These are phyloP conservation scores for Mycena sanguinolenta DNA, from an alignment of 768 basidiomycete genomes.

Conservation along the genomic window DNA sequence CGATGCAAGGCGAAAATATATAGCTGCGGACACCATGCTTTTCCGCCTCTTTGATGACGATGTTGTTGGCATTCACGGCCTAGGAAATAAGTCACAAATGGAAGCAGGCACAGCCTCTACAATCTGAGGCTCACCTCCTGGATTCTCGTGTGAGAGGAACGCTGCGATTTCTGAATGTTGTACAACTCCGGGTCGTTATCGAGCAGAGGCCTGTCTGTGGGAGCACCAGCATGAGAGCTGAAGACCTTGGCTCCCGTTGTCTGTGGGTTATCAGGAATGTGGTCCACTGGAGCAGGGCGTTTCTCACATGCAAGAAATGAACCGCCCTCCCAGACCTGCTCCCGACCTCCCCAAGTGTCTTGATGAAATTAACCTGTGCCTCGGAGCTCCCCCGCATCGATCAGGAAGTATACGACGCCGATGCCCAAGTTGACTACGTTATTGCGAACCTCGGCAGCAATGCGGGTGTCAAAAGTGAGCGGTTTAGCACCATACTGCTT, in stretches of 20 bases:
- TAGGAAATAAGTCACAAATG: background rate
- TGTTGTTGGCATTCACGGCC: background rate
- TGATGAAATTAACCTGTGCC: background rate
- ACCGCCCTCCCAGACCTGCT: background rate
- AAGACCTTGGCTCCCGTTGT: background rate
- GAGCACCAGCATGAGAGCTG: background rate
- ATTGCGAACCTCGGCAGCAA: background rate
- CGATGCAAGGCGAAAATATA: conserved; percentile 1
- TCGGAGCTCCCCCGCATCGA: background rate
- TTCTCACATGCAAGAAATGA: conserved; percentile 2
- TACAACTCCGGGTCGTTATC: conserved; percentile 4
- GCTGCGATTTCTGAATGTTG: background rate
- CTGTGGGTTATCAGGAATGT: background rate
- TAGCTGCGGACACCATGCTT: conserved; percentile 3
- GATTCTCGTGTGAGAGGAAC: background rate
- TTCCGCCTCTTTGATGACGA: background rate
- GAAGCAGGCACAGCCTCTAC: background rate
- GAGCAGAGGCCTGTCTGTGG: conserved; percentile 4
- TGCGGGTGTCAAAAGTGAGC: background rate
- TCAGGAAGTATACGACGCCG: conserved; percentile 1
- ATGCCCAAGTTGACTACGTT: background rate
- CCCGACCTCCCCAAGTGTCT: background rate
- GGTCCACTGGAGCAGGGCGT: background rate
- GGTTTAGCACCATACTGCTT: conserved; percentile 3
- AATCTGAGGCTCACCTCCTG: background rate